Base-by-base conservation (phyloP, 352 stramenopile species). In the Peronospora tabacina region DNA sequence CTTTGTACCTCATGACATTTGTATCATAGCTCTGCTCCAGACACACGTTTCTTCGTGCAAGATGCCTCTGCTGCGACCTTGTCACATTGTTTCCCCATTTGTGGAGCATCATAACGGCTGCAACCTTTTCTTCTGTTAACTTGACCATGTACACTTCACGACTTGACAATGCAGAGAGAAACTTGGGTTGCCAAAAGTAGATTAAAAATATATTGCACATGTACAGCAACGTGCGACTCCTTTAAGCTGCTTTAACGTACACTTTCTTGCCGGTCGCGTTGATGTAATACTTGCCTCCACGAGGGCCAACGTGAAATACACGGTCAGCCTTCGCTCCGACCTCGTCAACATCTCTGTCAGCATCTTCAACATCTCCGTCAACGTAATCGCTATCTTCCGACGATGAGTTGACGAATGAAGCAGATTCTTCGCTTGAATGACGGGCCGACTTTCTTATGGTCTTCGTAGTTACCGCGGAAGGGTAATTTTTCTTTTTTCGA, bases 271-370 rank as follows among this genome's bases (percentile, higher is more conserved):
- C 61, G 6, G 41, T 26, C 24, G 26, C 24, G 17, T 69, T 69
- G 9, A 69, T 20, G 15, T 57, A 66, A 17, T 69, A 69, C 41
- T 55, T 65, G 7, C 61, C 61, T 51, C 61, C 61, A 1, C 61
- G 61, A 40, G 61, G 55, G 7, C 61, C 61, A 28, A 69, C 43
- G 28, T 56, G 43, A 11, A 61, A 28, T 3, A 49, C 32, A 15
- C 39, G 46, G 12, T 55, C 38, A 5, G 22, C 22, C 26, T 48
- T 22, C 0, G 30, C 43, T 10, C 48, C n/a, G 17, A 45, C 33
- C 29, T 44, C 13, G 15, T 43, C 44, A 10, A 28, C 33, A 11
- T 47, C 39, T 6, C 5, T 28, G 7, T 15, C 29, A 48, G 28
- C 34, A 12, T 54, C 28, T 42, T 51, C 48, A 22, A 30, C 28